Base-by-base conservation (phyloP, 352 stramenopile species). In the Lagenidium sp. region DNA sequence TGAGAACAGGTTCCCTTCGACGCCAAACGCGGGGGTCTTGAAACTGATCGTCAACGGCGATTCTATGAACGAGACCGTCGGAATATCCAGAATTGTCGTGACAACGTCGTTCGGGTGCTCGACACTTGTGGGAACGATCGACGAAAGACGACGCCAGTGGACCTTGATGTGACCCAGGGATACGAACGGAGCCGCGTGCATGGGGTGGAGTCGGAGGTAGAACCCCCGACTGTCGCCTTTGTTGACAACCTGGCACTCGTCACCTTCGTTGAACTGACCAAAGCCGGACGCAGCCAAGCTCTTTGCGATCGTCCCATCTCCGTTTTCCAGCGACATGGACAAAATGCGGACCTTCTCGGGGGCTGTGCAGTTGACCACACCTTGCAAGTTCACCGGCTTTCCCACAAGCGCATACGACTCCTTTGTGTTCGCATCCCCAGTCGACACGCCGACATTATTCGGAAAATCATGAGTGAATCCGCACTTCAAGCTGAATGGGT, bases 381-480 rank as follows among this genome's bases (percentile, higher is more conserved):
- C 73, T 47, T 84, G 58, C 16, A 85, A 45, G 21, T 65, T 85
- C 21, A 86, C 74, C 4, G 51, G 49, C 36, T 84, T 85, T 2
- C 79, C 77, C 1, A 90, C 73, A 32, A 81, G 64, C 1, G 72
- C 72, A 25, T 73, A 71, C 1, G 60, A 73, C 12, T 76, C 60
- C 37, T 72, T 77, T 0, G 60, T 40, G 11, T 45, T 47, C 24
- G 45, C 49, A 15, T 42, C 23, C 41, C 19, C 20, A 60, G 47
- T 31, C 15, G 55, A 20, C 3, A 61, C 54, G 13, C 55, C 61
- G 12, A 63, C 51, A 15, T 68, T 62, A 20, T 70, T 76, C 6
- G 77, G 64, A 36, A 77, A 86, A 26, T 89, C 77, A 35, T 86
- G 67, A 30, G 84, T 62, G 28, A 89, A 66, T 1, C 57, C 59